Base-by-base conservation (phyloP, 2,329 filamentous ascomycete genomes). In the Neopestalotiopsis sp. region DNA sequence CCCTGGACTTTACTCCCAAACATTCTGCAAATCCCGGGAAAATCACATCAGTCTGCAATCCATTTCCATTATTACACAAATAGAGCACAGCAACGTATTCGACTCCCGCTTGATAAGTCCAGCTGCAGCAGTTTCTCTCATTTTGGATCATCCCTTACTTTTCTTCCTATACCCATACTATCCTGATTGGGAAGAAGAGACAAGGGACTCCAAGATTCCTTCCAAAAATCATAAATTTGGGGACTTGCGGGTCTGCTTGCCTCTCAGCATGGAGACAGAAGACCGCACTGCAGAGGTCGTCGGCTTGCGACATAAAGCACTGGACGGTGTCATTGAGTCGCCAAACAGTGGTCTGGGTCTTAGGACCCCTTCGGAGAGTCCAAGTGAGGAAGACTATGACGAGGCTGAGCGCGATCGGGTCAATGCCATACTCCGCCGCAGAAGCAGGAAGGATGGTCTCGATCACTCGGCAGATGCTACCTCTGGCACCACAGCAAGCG, bases 341-440 rank as follows among this genome's bases (percentile, higher is more conserved):
- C 32, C 30, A 20, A 34, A 20, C n/a, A 20, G 14, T 24, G n/a
- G 52, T 49, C n/a, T 38, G 7, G 65, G 65, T 14, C 38, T 67
- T 14, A 59, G 65, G 52, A 67, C 65, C 12, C 65, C 65, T 14
- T 83, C 81, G 2, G 83, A 83, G 14, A 83, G 79, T 14, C 76
- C 82, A 1, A 85, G 82, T 49, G 83, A 84, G 67, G 83, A 85
- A 70, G 83, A 85, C 67, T 84, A 84, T 61, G 82, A 85, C 40
- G 79, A 82, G 75, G 24, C 71, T 68, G 65, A 71, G 73, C 20
- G 38, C 72, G n/a, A 69, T 65, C 42, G 69, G 14, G 68, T 72
- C 17, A 70, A 73, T 2, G 69, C 73, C 40, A 34, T 71, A 20
- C 63, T 76, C 32, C 73, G 73, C 40, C 73, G 75, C n/a, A 69